Evolutionary conservation across 805 yeast species (phyloP), one percentile per base, ranked within the genome.

Genomic region (Sugiyamaella valdiviana): DNA sequence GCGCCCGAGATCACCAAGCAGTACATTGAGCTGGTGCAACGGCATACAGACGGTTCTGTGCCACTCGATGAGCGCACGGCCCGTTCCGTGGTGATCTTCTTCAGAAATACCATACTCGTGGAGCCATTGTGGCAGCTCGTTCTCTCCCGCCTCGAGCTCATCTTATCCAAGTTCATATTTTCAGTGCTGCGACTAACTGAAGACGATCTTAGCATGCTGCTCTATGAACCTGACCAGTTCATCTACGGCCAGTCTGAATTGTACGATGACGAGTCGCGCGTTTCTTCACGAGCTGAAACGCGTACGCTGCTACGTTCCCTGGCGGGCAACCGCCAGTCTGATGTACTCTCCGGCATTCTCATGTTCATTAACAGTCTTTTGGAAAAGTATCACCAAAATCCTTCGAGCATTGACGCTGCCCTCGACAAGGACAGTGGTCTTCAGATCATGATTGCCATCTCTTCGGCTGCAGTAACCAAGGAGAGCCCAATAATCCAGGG

Each of bases 161-260:
- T 52, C 6, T 23, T 52, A 6, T 38, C 46, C 2, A 38, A 44
- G 6, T 17, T 52, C 14, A 37, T 51, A 9, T 47, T 50, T 23
- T 36, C 39, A 15, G 26, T 39, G 9, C 23, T 52, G 19, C 26
- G 46, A 14, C 83, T 90, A 1, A 72, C 75, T 5, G 80, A 80
- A 43, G 80, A 76, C 5, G 78, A 79, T 15, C 68, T 86, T 44
- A 91, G 85, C 53, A 66, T 77, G 2, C 89, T 85, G 67, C 91
- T 87, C 52, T 79, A 75, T 54, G 96, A 90, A 57, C 96, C 96
- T 3, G 83, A 79, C 46, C 96, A 88, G 62, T 91, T 85, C 63
- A 79, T 90, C 46, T 84, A 86, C 63, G 71, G 80, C 42, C 77
- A 77, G 47, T 72, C 86, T 57, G 86, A 80, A 62, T 66, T 50